Conservation (phyloP, 768 basidiomycete genomes). For the Epithele typhae region DNA sequence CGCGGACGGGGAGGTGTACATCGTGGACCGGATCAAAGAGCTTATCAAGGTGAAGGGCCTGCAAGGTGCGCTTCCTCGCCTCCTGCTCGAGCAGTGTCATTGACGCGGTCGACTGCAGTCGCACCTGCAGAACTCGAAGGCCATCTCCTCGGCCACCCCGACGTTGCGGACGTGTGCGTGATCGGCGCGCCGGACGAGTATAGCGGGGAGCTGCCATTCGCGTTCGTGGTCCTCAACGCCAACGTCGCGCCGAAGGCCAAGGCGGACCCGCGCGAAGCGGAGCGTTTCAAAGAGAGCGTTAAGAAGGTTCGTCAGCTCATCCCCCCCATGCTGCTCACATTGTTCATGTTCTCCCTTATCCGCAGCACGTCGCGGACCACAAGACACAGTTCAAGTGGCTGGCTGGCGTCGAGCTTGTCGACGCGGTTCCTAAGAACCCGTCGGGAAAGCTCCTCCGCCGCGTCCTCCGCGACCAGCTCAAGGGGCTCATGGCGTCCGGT, state of each 20-base stretch:
- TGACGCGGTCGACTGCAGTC: no score
- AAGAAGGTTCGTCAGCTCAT: slow-evolving; percentile 41
- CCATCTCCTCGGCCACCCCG: slow-evolving; percentile 54
- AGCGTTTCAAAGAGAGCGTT: slow-evolving; percentile 41
- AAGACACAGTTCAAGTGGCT: slow-evolving; percentile 34
- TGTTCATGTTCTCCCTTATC: no score
- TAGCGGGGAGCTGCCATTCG: slow-evolving; percentile 68
- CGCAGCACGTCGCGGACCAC: slow-evolving; percentile 27
- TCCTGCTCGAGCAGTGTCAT: background rate
- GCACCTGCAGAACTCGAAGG: slow-evolving; percentile 73
- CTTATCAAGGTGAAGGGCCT: slow-evolving; percentile 68
- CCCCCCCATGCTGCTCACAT: slow-evolving; percentile 1
- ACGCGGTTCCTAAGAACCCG: slow-evolving; percentile 29
- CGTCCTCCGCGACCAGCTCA: slow-evolving; percentile 23
- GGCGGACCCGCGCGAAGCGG: slow-evolving; percentile 28
- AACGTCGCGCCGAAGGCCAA: slow-evolving; percentile 34
- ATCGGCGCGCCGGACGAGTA: slow-evolving; percentile 66
- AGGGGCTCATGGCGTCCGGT: slow-evolving; percentile 12
- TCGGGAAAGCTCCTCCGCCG: slow-evolving; percentile 29
- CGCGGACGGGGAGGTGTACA: slow-evolving; percentile 15
- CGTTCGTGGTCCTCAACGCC: slow-evolving; percentile 51
- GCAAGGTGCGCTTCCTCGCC: slow-evolving; percentile 32
- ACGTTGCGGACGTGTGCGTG: slow-evolving; percentile 59
- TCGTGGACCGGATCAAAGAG: slow-evolving; percentile 34
- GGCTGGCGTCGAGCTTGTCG: slow-evolving; percentile 34